Percentiles rank a stretch among this genome's conserved stretches.
phyloP scores from a whole-genome alignment of 1,284 basidiomycete species.

The Lignosus rhinocerotis region DNA sequence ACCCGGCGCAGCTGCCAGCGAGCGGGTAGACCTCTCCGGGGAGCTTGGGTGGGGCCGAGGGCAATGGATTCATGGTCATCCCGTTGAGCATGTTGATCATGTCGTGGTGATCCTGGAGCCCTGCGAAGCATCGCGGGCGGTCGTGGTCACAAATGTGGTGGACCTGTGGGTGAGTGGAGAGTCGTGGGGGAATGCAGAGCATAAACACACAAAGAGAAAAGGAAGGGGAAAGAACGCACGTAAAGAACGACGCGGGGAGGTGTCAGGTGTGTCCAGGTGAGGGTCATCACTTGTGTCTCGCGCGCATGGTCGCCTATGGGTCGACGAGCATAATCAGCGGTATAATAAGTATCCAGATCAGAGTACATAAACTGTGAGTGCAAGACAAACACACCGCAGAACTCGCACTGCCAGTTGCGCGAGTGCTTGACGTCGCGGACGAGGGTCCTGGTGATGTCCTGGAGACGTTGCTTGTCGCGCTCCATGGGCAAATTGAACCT shows the following conservation, averaged over 20 bases:
- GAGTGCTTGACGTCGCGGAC: slow-evolving; percentile 12
- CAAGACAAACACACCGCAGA: neutral
- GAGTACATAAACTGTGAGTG: neutral
- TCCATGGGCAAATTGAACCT: slow-evolving; percentile 11
- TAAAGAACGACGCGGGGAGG: slow-evolving; percentile 4
- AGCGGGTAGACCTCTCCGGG: neutral
- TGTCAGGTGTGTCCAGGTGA: slow-evolving; percentile 3
- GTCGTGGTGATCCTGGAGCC: neutral
- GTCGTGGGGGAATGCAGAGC: no score
- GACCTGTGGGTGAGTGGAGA: neutral
- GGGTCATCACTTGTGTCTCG: slow-evolving; percentile 5
- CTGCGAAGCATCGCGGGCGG: neutral
- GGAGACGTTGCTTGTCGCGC: slow-evolving; percentile 2
- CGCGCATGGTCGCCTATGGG: neutral
- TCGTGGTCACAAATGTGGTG: slow-evolving; percentile 9
- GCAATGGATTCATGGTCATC: neutral
- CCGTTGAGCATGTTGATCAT: neutral
- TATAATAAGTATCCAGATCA: no score
- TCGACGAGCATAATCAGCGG: no score
- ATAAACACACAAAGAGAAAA: neutral
- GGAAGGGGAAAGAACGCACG: neutral
- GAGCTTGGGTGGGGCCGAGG: neutral
- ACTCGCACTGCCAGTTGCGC: slow-evolving; percentile 7
- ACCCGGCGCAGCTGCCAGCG: slow-evolving; percentile 6
- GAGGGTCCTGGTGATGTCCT: neutral